Evolutionary conservation across 805 yeast genomes (phyloP).

Genomic region (Candida rishiriensis): DNA sequence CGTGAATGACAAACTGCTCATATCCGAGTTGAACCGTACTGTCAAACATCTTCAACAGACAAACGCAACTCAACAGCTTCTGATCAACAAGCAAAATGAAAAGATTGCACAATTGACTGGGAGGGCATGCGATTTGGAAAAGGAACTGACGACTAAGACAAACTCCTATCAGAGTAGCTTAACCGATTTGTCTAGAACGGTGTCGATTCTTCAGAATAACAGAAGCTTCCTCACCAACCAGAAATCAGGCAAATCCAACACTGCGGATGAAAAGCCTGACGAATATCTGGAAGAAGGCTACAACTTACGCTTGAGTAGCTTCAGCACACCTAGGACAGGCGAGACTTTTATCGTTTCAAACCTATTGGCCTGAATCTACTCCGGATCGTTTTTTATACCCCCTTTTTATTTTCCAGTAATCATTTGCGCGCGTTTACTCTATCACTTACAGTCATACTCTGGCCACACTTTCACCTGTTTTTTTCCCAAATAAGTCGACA

Average conservation of each 20-base stretch:
- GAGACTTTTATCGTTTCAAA: not conserved
- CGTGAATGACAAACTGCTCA: not conserved
- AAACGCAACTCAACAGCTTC: too few species aligned
- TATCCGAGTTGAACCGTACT: not conserved
- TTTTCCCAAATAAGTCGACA: not conserved
- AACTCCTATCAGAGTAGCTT: conserved; percentile 15
- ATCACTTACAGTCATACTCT: too few species aligned
- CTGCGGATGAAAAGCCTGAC: not conserved
- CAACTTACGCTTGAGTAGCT: not conserved
- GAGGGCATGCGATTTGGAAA: conserved; percentile 15
- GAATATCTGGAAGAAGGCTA: not conserved
- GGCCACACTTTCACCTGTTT: not conserved
- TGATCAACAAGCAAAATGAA: not conserved
- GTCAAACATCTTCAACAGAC: not conserved
- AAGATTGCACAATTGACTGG: conserved; percentile 2
- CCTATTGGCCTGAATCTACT: not conserved
- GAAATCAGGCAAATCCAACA: not conserved
- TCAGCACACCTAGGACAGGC: not conserved
- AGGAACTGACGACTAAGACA: conserved; percentile 9
- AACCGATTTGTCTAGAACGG: conserved; percentile 15
- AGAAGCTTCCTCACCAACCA: conserved; percentile 10
- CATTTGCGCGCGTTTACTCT: too few species aligned
- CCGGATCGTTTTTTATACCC: too few species aligned
- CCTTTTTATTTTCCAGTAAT: too few species aligned
- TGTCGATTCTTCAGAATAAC: conserved; percentile 17